Evolutionary conservation across 2,329 filamentous ascomycete genomes (phyloP).

Genomic region (Epichloe aotearoae): DNA sequence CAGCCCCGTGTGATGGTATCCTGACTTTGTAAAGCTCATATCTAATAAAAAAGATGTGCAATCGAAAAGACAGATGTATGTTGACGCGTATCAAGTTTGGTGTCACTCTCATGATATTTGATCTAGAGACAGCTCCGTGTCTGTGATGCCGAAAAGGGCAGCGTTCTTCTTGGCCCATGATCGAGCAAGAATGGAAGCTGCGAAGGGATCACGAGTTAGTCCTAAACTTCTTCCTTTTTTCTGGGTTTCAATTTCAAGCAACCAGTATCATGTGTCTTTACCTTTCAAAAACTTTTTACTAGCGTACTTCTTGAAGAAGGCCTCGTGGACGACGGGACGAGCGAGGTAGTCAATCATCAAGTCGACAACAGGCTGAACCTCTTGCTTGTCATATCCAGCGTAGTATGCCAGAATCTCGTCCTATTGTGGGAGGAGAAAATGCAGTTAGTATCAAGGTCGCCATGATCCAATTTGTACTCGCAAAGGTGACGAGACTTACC

Average conservation of each 20-base stretch:
- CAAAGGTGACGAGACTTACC: conserved; percentile 40
- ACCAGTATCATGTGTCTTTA: conserved; percentile 31
- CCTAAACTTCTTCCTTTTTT: background rate
- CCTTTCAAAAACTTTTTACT: conserved; percentile 99
- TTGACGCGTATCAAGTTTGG: conserved; percentile 2
- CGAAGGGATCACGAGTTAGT: conserved; percentile 8
- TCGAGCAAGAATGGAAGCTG: conserved; percentile 82
- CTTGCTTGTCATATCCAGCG: conserved; percentile 81
- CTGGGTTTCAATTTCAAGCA: background rate
- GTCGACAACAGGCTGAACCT: conserved; percentile 83
- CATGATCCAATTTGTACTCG: conserved; percentile 5
- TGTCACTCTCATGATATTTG: conserved; percentile 24
- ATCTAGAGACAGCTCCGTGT: conserved; percentile 36
- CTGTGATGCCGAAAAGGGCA: conserved; percentile 38
- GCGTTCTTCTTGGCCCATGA: conserved; percentile 85
- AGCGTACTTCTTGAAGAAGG: conserved; percentile 99
- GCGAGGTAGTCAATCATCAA: conserved; percentile 96
- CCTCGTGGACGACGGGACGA: conserved; percentile 81
- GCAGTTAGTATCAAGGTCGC: background rate
- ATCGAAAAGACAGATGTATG: conserved; percentile 1
- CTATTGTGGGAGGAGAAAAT: conserved; percentile 24
- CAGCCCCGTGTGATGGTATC: conserved; percentile 13
- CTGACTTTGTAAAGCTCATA: conserved; percentile 11
- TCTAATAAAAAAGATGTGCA: conserved; percentile 10
- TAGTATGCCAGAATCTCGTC: conserved; percentile 82